phyloP scores from a whole-genome alignment of 768 basidiomycete genomes.

The Scleroderma bovista region DNA sequence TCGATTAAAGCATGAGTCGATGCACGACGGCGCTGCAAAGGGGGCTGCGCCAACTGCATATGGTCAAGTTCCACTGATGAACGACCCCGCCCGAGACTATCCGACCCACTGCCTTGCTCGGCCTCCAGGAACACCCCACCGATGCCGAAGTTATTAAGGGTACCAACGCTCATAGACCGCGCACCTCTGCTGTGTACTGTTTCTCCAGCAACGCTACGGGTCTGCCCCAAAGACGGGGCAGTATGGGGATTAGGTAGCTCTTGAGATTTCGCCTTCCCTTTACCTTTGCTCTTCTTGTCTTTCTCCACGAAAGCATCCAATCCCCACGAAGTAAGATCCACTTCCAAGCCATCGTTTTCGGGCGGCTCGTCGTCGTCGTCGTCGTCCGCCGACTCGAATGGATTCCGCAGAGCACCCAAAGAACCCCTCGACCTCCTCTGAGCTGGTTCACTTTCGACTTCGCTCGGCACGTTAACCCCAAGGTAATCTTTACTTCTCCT shows the following conservation, averaged over 20 bases:
- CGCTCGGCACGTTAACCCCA: slow-evolving; percentile 61
- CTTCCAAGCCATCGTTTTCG: slow-evolving; percentile 53
- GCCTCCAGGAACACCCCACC: slow-evolving; percentile 46
- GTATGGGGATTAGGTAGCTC: slow-evolving; percentile 42
- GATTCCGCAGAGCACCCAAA: slow-evolving; percentile 62
- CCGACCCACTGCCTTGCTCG: slow-evolving; percentile 16
- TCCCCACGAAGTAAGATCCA: slow-evolving; percentile 82
- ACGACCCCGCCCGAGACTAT: slow-evolving; percentile 41
- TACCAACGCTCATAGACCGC: slow-evolving; percentile 64
- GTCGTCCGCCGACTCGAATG: slow-evolving; percentile 62
- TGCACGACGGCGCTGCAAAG: slow-evolving; percentile 44
- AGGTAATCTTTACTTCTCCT: slow-evolving; percentile 61
- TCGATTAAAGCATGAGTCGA: slow-evolving; percentile 46
- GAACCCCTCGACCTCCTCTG: slow-evolving; percentile 51
- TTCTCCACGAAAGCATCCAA: slow-evolving; percentile 72
- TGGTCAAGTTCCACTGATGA: slow-evolving; percentile 55
- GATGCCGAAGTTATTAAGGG: slow-evolving; percentile 47
- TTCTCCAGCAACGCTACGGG: slow-evolving; percentile 40
- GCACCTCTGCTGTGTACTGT: slow-evolving; percentile 37
- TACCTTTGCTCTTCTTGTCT: slow-evolving; percentile 49
- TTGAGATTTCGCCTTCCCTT: slow-evolving; percentile 33
- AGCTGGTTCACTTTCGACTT: slow-evolving; percentile 47
- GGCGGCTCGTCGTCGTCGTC: slow-evolving; percentile 41
- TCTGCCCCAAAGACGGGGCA: slow-evolving; percentile 33
- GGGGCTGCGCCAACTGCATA: slow-evolving; percentile 36